Percentiles rank a stretch among this genome's conserved stretches.
These are phyloP conservation scores for Solanum hybrid DNA, from an alignment of 305 asterid genomes.

Conservation along the genomic window DNA sequence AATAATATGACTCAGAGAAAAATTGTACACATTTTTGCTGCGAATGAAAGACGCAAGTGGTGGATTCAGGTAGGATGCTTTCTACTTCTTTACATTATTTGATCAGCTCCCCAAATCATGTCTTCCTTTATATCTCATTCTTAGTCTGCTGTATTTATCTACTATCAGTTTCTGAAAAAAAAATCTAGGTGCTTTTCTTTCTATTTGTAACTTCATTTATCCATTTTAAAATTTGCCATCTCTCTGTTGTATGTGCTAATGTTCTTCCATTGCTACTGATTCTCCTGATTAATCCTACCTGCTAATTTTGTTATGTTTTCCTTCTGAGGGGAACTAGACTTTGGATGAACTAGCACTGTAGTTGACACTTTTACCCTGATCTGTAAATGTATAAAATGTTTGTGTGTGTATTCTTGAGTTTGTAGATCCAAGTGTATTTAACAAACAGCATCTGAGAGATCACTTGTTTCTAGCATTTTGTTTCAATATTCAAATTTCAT, in stretches of 20 bases:
- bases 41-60: constrained; percentile 84
- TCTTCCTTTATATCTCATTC: not conserved
- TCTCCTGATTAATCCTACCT: not conserved
- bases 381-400: not conserved
- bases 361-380: not conserved
- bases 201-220: not conserved
- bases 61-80: constrained; percentile 70
- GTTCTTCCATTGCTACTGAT: not conserved
- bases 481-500: not conserved
- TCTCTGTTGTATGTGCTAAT: not conserved
- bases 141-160: not conserved
- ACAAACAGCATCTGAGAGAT: not conserved
- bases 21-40: constrained; percentile 44
- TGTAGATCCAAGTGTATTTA: not conserved
- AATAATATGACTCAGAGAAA: constrained; percentile 38
- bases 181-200: not conserved
- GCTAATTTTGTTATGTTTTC: not conserved
- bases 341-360: not conserved
- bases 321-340: not conserved
- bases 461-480: not conserved
- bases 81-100: not conserved
- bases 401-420: not conserved
- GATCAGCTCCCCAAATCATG: not conserved
- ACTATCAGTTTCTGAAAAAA: not conserved
- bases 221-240: not conserved